Percentiles rank a stretch among this genome's conserved stretches.
These are phyloP conservation scores for Lithohypha guttulata DNA, from an alignment of 2,329 filamentous ascomycete genomes.

Conservation along the genomic window DNA sequence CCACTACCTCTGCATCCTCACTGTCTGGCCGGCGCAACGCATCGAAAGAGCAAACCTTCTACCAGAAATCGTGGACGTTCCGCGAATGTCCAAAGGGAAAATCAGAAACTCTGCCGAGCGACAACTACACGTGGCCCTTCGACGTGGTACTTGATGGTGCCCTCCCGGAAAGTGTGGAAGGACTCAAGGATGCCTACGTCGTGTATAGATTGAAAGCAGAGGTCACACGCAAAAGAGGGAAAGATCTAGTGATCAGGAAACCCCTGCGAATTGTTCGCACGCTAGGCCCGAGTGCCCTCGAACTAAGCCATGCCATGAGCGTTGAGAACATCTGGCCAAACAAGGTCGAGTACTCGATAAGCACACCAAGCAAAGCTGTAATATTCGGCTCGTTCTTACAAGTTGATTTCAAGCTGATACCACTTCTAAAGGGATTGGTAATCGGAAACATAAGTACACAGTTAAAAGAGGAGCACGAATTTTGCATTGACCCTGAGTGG, in stretches of 20 bases:
- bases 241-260: conserved; percentile 73
- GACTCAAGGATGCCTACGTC: conserved; percentile 72
- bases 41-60: conserved; percentile 41
- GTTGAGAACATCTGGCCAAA: conserved; percentile 97
- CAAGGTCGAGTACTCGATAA: conserved; percentile 92
- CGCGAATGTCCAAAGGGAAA: conserved; percentile 40
- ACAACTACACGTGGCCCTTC: conserved; percentile 79
- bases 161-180: conserved; percentile 78
- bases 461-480: conserved; percentile 68
- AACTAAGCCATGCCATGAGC: conserved; percentile 76
- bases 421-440: conserved; percentile 75
- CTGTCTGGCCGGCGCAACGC: conserved; percentile 19
- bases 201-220: conserved; percentile 87
- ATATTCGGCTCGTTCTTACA: conserved; percentile 82
- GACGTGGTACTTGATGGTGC: conserved; percentile 59
- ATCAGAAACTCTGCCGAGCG: conserved; percentile 51
- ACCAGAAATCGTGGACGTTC: conserved; percentile 64
- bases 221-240: conserved; percentile 78
- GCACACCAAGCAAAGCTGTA: conserved; percentile 85
- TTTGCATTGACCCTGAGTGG: conserved; percentile 43
- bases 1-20: conserved; percentile 24
- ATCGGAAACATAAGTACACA: conserved; percentile 74
- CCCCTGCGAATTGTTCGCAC: conserved; percentile 68
- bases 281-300: conserved; percentile 62
- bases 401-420: conserved; percentile 76